These are phyloP conservation scores for Fagus sylvatica DNA, from an alignment of 306 rosid species.

Conservation along the genomic window DNA sequence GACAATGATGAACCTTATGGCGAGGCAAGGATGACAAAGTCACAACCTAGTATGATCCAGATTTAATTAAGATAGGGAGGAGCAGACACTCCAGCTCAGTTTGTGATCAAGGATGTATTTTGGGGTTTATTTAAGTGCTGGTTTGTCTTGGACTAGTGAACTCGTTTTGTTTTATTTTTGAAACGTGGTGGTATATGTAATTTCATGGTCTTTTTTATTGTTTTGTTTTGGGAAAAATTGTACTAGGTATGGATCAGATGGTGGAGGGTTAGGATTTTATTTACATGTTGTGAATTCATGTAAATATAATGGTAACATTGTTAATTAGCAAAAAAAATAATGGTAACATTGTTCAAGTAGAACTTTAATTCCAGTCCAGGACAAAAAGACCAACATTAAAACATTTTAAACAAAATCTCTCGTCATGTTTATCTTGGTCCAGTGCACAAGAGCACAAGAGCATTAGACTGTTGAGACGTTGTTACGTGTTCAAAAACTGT, in stretches of 20 bases:
- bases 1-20: slow-evolving; percentile 82
- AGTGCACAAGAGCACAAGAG: too few species aligned
- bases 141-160: background rate
- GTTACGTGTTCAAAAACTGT: too few species aligned
- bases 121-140: slow-evolving; percentile 5
- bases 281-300: too few species aligned
- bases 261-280: background rate
- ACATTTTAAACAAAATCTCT: too few species aligned
- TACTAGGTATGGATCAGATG: background rate
- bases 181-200: background rate
- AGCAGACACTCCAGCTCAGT: background rate
- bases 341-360: background rate
- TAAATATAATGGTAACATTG: background rate
- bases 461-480: too few species aligned
- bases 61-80: slow-evolving; percentile 22
- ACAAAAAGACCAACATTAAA: background rate
- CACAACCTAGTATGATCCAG: slow-evolving; percentile 59
- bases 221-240: background rate
- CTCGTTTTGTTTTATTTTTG: background rate
- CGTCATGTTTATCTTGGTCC: too few species aligned
- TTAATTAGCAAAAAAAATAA: too few species aligned
- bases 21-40: slow-evolving; percentile 81
- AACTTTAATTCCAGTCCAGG: background rate
- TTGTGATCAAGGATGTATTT: slow-evolving; percentile 16
- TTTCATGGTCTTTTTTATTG: background rate